Base-by-base conservation (phyloP, 2,329 filamentous ascomycete species). In the Didymella lethalis region DNA sequence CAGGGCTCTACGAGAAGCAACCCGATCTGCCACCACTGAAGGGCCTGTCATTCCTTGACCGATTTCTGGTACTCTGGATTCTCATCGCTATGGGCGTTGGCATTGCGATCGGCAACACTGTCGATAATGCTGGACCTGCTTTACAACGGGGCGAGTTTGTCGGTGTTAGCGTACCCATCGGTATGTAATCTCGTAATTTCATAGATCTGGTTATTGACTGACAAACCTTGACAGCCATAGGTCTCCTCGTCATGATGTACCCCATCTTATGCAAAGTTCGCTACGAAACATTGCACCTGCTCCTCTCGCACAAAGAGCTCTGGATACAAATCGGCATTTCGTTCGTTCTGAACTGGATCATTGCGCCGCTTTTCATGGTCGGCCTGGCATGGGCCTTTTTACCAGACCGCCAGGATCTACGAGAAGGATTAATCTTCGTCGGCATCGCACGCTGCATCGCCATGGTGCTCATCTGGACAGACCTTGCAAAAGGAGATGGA, bases 211-310 rank as follows among this genome's bases (percentile, higher is more conserved):
- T 20, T 57, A 52, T 41, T 58, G 32, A 7, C 23, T 40, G 11
- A 58, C 36, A 7, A 12, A 7, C 18, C 16, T 2, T 16, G 49
- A 56, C 60, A 91, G 91, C 92, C 0, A 80, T 96, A 47, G 92
- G 92, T 0, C 79, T 96, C 0, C 82, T 96, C 1, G 88, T 96
- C 41, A 96, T 96, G 92, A 96, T 96, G 91, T 96, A 95, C 71
- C 93, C 92, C 0, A 96, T 96, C 59, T 81, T 96, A 0, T 96
- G 91, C 83, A 95, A 95, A 75, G 90, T 96, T 6, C 86, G 86
- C 40, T 95, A 87, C 76, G 92, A 96, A 74, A 85, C 86, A 0
- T 78, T 96, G 10, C 90, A 92, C 73, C 79, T 84, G 2, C 80
- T 92, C 4, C 84, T 95, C 58, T 75, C 79, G 2, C 81, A 86